A percentile compares a stretch with the other conserved stretches of the same genome.
Evolutionary conservation across 2,329 filamentous ascomycete species (phyloP).

Genomic region (Sordariomycetes sp.): DNA sequence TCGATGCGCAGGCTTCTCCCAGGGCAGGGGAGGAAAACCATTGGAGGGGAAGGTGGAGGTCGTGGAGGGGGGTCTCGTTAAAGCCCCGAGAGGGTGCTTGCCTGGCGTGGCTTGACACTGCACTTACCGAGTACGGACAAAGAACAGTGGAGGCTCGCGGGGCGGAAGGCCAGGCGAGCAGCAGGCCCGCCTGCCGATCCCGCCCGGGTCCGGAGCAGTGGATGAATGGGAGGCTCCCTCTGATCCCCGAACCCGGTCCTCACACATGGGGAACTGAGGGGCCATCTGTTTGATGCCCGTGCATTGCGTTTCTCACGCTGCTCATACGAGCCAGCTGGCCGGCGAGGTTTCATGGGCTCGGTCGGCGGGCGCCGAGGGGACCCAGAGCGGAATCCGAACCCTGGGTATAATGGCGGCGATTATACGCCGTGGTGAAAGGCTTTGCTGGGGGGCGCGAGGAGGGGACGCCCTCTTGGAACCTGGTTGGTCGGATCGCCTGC

Average conservation of each 20-base stretch:
- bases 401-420: no score
- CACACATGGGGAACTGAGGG: neutral
- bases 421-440: no score
- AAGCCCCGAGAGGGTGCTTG: neutral
- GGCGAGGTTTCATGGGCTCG: neutral
- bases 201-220: no score
- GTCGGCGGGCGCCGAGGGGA: neutral
- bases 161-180: no score
- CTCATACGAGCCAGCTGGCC: neutral
- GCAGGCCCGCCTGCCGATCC: no score
- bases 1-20: neutral
- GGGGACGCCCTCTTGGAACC: neutral
- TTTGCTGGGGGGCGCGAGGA: no score
- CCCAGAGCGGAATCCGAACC: no score
- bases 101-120: neutral
- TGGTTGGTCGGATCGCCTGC: neutral
- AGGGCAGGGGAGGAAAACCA: constrained; percentile 1
- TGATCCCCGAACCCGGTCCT: neutral
- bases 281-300: neutral
- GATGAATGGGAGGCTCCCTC: neutral
- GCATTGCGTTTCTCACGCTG: neutral
- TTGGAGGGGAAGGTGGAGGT: neutral
- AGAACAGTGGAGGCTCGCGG: no score
- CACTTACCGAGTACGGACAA: no score
- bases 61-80: neutral